Conservation (phyloP, 2,329 filamentous ascomycete species). For the Nothophaeocryptopus gaeumannii region DNA sequence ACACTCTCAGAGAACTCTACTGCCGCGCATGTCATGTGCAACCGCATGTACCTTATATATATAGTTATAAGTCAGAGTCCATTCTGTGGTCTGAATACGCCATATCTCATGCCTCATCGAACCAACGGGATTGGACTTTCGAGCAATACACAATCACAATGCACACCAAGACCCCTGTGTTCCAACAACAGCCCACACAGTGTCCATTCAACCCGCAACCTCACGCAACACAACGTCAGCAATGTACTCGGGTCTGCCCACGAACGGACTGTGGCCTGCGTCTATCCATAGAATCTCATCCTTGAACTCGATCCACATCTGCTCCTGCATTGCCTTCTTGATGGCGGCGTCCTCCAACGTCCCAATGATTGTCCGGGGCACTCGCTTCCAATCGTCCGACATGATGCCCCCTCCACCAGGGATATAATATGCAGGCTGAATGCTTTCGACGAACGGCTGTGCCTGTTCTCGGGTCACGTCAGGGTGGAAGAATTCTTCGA, state of each 20-base stretch:
- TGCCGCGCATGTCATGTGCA: too few species aligned
- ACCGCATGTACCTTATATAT: too few species aligned
- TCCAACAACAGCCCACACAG: too few species aligned
- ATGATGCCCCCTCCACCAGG: slow-evolving; percentile 5
- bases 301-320: slow-evolving; percentile 9
- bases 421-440: slow-evolving; percentile 11
- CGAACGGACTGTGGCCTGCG: slow-evolving; percentile 13
- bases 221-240: background rate
- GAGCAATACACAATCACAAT: too few species aligned
- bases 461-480: slow-evolving; percentile 8
- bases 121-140: too few species aligned
- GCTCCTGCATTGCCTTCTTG: background rate
- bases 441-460: slow-evolving; percentile 10
- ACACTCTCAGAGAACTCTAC: too few species aligned
- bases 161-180: too few species aligned
- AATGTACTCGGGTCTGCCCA: slow-evolving; percentile 6
- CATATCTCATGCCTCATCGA: too few species aligned
- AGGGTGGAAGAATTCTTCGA: slow-evolving; percentile 8
- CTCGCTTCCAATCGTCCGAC: slow-evolving; percentile 11
- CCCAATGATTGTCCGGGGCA: slow-evolving; percentile 8
- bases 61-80: too few species aligned
- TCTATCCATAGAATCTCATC: slow-evolving; percentile 13
- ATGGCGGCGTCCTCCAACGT: slow-evolving; percentile 8
- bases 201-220: too few species aligned
- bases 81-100: too few species aligned